phyloP scores from a whole-genome alignment of 2,329 filamentous ascomycete genomes.

The Sclerotinia sclerotiorum region DNA sequence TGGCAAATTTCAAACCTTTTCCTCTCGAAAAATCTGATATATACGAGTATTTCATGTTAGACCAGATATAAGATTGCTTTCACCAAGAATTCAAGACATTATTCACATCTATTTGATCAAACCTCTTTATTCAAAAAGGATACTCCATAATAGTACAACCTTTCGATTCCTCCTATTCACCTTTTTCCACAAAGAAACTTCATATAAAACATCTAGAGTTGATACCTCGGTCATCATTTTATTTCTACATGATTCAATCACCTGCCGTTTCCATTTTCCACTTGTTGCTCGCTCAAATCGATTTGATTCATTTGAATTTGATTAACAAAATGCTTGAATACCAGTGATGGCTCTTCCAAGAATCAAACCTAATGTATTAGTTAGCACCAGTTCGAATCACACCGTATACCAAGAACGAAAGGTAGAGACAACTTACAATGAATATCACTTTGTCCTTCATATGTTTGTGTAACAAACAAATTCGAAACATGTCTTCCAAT shows the following conservation, averaged over 20 bases:
- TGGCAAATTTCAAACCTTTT: not conserved
- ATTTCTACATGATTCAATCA: not conserved
- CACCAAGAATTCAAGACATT: not conserved
- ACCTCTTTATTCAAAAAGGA: not conserved
- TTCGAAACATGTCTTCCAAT: conserved; percentile 96
- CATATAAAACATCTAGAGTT: not conserved
- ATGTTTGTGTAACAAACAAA: conserved; percentile 95
- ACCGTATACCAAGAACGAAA: not conserved
- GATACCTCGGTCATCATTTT: not conserved
- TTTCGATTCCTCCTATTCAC: not conserved
- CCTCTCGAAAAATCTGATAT: not conserved
- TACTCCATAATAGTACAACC: not conserved
- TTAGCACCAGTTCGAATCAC: conserved; percentile 33
- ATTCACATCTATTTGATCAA: not conserved
- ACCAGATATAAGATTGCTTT: not conserved
- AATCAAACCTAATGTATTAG: conserved; percentile 58
- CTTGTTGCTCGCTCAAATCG: not conserved
- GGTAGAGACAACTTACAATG: conserved; percentile 50
- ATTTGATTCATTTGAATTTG: not conserved
- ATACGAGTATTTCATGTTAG: not conserved
- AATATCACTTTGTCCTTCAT: conserved; percentile 97
- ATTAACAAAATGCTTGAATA: conserved; percentile 71
- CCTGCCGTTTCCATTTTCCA: not conserved
- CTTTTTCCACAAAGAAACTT: not conserved
- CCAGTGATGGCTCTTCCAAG: conserved; percentile 69